A percentile compares a stretch with the other conserved stretches of the same genome.
Evolutionary conservation across 2,329 filamentous ascomycete genomes (phyloP).

Genomic region (Onygenales sp.): DNA sequence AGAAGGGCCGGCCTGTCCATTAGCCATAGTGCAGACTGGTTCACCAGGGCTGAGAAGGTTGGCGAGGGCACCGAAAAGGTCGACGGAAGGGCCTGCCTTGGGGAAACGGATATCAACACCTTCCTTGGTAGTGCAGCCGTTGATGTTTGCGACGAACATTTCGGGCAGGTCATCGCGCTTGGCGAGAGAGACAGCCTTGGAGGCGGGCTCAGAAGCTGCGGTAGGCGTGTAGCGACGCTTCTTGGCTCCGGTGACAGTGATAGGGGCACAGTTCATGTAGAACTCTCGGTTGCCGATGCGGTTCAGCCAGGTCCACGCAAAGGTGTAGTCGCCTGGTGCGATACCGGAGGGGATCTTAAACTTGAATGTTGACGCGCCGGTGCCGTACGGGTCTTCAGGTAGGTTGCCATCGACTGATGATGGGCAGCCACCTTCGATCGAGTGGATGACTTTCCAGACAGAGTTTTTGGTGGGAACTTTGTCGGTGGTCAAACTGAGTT

Average conservation of each 20-base stretch:
- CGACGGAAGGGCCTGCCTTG: constrained; percentile 52
- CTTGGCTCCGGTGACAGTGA: constrained; percentile 51
- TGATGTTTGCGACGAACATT: constrained; percentile 68
- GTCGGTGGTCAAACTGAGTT: constrained; percentile 78
- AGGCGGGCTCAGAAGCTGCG: constrained; percentile 4
- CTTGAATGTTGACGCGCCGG: constrained; percentile 50
- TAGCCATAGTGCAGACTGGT: constrained; percentile 19
- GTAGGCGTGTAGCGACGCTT: constrained; percentile 22
- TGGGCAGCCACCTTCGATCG: constrained; percentile 78
- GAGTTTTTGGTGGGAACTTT: constrained; percentile 54
- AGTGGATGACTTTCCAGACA: constrained; percentile 82
- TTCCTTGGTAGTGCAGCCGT: constrained; percentile 48
- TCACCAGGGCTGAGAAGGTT: constrained; percentile 24
- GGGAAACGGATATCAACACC: constrained; percentile 56
- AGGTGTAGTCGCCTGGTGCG: constrained; percentile 63
- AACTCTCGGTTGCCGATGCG: constrained; percentile 86
- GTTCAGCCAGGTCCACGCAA: constrained; percentile 96
- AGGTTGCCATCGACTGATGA: constrained; percentile 52
- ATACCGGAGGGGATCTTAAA: constrained; percentile 65
- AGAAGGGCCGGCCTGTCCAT: constrained; percentile 22
- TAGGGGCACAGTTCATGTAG: constrained; percentile 91
- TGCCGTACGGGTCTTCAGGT: constrained; percentile 34
- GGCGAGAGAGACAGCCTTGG: constrained; percentile 25
- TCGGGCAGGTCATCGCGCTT: constrained; percentile 57
- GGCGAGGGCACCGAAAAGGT: constrained; percentile 36